phyloP scores from a whole-genome alignment of 1,284 basidiomycete species.

The Ganoderma resinaceum region DNA sequence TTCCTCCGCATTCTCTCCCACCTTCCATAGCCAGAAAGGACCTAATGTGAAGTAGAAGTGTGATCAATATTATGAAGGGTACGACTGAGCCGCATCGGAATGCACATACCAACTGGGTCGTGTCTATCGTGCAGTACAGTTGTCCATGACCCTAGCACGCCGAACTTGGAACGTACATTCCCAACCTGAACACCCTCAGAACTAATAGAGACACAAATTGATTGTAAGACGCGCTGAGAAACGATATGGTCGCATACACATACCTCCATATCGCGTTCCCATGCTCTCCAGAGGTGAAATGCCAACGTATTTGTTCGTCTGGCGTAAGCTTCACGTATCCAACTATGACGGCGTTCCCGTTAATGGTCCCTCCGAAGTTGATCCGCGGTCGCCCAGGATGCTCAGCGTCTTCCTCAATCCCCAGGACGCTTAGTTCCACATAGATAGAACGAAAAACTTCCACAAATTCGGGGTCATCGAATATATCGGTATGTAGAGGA shows the following conservation, averaged over 20 bases:
- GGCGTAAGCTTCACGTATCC: constrained; percentile 65
- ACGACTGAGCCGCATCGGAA: too few species aligned
- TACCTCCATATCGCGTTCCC: constrained; percentile 70
- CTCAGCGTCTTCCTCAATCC: constrained; percentile 49
- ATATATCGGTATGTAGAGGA: constrained; percentile 52
- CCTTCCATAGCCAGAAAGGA: constrained; percentile 45
- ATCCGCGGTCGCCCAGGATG: constrained; percentile 62
- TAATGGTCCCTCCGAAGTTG: constrained; percentile 58
- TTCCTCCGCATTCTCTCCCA: constrained; percentile 12
- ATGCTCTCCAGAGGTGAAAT: constrained; percentile 65
- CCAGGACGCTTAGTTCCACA: constrained; percentile 52
- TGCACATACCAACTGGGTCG: constrained; percentile 46
- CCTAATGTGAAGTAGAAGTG: constrained; percentile 26
- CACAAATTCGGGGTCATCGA: constrained; percentile 54
- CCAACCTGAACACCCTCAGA: constrained; percentile 72
- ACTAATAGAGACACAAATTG: constrained; percentile 41
- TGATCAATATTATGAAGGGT: neutral
- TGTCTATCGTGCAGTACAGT: constrained; percentile 65
- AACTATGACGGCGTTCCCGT: constrained; percentile 50
- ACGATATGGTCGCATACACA: constrained; percentile 23
- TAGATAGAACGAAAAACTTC: constrained; percentile 60
- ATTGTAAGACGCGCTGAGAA: neutral
- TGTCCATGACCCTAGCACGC: constrained; percentile 72
- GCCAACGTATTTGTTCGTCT: constrained; percentile 65
- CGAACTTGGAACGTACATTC: constrained; percentile 61